Evolutionary conservation across 164 flowering plant species (phyloP).

Genomic region (Chloranthus sessilifolius): DNA sequence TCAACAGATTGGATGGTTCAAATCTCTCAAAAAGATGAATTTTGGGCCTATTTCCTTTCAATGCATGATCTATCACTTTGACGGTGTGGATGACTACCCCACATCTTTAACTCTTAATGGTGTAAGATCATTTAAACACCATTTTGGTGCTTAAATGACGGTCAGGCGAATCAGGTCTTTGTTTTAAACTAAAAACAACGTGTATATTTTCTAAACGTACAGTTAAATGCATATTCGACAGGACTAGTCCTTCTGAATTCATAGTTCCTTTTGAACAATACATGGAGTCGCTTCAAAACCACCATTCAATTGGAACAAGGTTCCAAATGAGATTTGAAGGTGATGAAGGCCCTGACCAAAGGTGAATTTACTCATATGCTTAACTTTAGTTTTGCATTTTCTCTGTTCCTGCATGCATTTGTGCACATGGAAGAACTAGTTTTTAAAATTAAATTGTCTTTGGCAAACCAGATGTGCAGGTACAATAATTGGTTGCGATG

Average conservation of each 20-base stretch:
- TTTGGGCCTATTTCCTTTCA: no score
- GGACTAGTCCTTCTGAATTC: slow-evolving; percentile 51
- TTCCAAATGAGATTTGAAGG: slow-evolving; percentile 45
- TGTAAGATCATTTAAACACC: no score
- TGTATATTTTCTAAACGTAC: no score
- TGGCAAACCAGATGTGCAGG: slow-evolving; percentile 34
- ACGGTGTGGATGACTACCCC: no score
- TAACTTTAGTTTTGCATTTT: not conserved
- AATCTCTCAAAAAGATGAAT: no score
- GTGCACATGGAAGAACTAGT: not conserved
- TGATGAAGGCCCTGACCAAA: slow-evolving; percentile 34
- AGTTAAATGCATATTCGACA: no score
- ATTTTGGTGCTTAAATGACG: no score
- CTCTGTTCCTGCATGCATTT: slow-evolving; percentile 1
- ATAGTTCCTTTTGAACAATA: slow-evolving; percentile 36
- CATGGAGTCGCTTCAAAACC: slow-evolving; percentile 22
- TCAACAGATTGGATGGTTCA: no score
- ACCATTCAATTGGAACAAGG: slow-evolving; percentile 36
- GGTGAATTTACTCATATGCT: slow-evolving; percentile 17
- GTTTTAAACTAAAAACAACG: no score
- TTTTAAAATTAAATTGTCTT: not conserved
- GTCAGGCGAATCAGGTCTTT: no score
- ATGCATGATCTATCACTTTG: no score
- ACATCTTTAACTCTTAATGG: no score
- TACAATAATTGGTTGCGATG: slow-evolving; percentile 37